Evolutionary conservation across 192 early-diverging fungal genomes (phyloP).

Genomic region (Rhizophagus clarus): DNA sequence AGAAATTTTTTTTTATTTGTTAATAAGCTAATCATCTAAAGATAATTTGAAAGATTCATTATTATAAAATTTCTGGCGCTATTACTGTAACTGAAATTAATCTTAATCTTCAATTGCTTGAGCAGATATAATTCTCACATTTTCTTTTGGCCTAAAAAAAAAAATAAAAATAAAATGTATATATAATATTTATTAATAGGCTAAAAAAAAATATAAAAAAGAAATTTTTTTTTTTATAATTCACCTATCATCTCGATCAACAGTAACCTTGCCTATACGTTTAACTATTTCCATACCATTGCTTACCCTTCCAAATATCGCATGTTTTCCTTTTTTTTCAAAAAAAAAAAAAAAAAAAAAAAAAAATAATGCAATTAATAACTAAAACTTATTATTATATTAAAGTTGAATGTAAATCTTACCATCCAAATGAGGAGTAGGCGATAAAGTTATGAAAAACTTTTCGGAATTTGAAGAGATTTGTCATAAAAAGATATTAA

Average conservation of each 20-base stretch:
- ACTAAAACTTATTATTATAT: not conserved
- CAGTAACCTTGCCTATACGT: conserved; percentile 70
- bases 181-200: not conserved
- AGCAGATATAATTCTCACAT: conserved; percentile 50
- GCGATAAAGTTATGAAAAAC: conserved; percentile 90
- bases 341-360: conserved; percentile 40
- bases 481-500: not conserved
- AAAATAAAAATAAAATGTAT: not conserved
- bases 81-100: not conserved
- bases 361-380: no score
- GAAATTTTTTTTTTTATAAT: not conserved
- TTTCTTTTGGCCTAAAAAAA: conserved; percentile 43
- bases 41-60: not conserved
- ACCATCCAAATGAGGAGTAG: conserved; percentile 89
- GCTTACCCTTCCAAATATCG: conserved; percentile 87
- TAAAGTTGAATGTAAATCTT: conserved; percentile 1
- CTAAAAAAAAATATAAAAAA: not conserved
- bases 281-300: conserved; percentile 82
- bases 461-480: conserved; percentile 31
- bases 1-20: no score
- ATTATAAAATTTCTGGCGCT: not conserved
- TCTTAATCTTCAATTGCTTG: not conserved
- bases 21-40: no score
- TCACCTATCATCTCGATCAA: conserved; percentile 58
- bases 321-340: conserved; percentile 75